phyloP scores from a whole-genome alignment of 2,329 filamentous ascomycete species.

The Xylariales sp. region DNA sequence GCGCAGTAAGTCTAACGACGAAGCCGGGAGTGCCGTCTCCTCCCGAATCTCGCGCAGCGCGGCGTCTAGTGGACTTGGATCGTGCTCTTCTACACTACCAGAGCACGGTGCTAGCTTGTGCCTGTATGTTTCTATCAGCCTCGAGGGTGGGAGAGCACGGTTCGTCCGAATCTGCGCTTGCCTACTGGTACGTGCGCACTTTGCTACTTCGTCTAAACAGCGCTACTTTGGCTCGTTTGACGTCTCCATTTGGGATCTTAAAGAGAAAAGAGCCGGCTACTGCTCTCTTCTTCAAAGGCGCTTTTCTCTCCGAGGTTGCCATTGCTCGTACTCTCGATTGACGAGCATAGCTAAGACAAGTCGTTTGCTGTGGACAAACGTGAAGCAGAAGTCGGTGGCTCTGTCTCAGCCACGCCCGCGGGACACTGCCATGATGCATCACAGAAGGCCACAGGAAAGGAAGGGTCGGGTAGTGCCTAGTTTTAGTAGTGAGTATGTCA shows the following conservation, averaged over 20 bases:
- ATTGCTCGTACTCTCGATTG: constrained; percentile 25
- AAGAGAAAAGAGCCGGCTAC: constrained; percentile 66
- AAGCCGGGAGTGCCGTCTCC: constrained; percentile 66
- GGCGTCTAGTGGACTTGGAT: constrained; percentile 64
- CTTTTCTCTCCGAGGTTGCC: constrained; percentile 19
- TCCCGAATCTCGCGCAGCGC: constrained; percentile 72
- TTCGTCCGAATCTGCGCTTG: constrained; percentile 10
- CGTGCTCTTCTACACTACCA: constrained; percentile 67
- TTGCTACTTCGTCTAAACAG: constrained; percentile 71
- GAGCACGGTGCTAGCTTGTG: constrained; percentile 71
- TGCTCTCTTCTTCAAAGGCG: constrained; percentile 50
- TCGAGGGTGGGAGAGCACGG: not conserved
- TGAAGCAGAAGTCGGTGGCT: not conserved
- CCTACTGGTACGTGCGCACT: constrained; percentile 70
- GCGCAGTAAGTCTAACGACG: constrained; percentile 62
- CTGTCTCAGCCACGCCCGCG: constrained; percentile 9
- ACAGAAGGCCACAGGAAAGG: constrained; percentile 11
- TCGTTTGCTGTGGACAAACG: constrained; percentile 1
- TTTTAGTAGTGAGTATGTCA: not conserved
- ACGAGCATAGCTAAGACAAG: constrained; percentile 11
- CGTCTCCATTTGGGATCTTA: constrained; percentile 54
- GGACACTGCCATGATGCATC: constrained; percentile 24
- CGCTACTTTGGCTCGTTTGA: constrained; percentile 61
- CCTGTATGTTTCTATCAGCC: constrained; percentile 46
- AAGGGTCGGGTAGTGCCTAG: not conserved